Evolutionary conservation across 192 early-diverging fungal species (phyloP), one percentile per base, ranked within the genome.

Genomic region (Coemansia sp.): DNA sequence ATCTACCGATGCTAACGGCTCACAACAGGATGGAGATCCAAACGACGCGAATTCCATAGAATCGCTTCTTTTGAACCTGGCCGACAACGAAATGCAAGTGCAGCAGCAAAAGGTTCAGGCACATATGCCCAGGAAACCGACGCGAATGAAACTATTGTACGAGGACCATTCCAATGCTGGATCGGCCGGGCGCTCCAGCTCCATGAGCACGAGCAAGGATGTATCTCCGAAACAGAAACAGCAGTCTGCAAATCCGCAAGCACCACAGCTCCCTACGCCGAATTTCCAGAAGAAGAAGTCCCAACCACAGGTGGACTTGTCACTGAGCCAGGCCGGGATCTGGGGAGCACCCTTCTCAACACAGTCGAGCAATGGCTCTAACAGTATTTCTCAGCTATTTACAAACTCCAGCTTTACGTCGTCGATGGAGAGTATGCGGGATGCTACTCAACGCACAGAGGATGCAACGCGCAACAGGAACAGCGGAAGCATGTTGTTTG

Each of bases 1-100:
- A n/a, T 40, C 28, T 0, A 49, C 58, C 25, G 52, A 43, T 30
- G 15, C 25, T 28, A 67, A 59, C 45, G 56, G 53, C 5, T 25
- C 13, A 2, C 46, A 28, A 20, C 30, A 46, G 16, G 45, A 16
- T 9, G 45, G 46, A 12, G 42, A 61, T 23, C 21, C 49, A 57
- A 63, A 70, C 53, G 66, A 72, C 25, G 58, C 58, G 6, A 71
- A 77, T 43, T 82, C 75, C 26, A 74, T 82, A 45, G 80, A 82
- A 42, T 77, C 80, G 20, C 58, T 82, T 31, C 56, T 82, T 39
- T 59, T 82, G 20, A 76, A 76, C 21, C 34, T 82, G 61, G 80
- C 80, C 20, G 73, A 82, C 62, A 82, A 82, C 63, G 80, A 82
- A 45, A 73, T 77, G 74, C 74, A 82, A 16, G 74, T 77, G 4